Conservation (phyloP, 345 rosid genomes). For the Ceriops decandra region DNA sequence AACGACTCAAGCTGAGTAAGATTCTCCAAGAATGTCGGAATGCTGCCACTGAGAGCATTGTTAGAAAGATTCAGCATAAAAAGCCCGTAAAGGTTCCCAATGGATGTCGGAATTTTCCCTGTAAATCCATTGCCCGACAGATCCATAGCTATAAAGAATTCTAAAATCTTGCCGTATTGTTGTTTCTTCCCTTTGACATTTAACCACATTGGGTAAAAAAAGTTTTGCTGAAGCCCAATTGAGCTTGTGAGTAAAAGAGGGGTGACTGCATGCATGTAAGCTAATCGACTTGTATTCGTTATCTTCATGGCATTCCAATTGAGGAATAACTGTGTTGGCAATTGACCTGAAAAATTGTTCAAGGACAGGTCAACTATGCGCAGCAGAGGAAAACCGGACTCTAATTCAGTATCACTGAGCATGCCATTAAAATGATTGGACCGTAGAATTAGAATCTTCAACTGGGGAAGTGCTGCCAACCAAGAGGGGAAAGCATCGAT, state of each 20-base stretch:
- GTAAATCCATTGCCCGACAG: slow-evolving; percentile 1
- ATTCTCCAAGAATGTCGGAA: not conserved
- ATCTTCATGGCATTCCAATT: slow-evolving; percentile 1
- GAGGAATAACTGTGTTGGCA: not conserved
- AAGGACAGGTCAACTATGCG: slow-evolving; percentile 1
- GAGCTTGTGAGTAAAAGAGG: no score
- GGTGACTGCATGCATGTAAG: not conserved
- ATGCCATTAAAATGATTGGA: slow-evolving; percentile 7
- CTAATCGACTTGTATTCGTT: not conserved
- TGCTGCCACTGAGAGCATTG: not conserved
- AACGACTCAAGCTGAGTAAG: not conserved
- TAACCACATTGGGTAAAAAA: no score
- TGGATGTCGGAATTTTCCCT: not conserved
- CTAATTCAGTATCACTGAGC: not conserved
- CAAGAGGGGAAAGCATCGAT: slow-evolving; percentile 8
- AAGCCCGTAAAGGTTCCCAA: not conserved
- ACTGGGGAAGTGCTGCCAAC: slow-evolving; percentile 4
- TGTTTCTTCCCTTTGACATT: not conserved
- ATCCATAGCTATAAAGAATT: not conserved
- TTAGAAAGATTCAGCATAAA: not conserved
- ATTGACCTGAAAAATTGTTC: slow-evolving; percentile 4
- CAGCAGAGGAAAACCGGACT: not conserved
- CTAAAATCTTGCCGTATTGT: not conserved
- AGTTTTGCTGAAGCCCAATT: no score
- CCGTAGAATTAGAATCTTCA: slow-evolving; percentile 8